These are phyloP conservation scores for Pichia eremophila DNA, from an alignment of 805 yeast genomes.

Conservation along the genomic window DNA sequence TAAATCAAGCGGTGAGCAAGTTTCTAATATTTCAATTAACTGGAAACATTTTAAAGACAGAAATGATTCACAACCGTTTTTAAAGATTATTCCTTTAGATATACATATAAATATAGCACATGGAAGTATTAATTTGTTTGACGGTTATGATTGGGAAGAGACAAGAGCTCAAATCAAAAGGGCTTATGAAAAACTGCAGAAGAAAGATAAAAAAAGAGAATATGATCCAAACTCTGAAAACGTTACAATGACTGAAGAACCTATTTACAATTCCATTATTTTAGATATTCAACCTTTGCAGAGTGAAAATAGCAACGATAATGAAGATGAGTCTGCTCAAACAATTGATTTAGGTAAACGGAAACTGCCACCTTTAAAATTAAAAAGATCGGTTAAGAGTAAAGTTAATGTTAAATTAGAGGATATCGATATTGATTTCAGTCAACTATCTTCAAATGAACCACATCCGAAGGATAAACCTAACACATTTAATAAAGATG, in stretches of 20 bases:
- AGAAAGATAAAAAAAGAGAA: conserved; percentile 24
- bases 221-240: background rate
- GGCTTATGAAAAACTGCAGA: conserved; percentile 54
- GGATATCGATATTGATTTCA: conserved; percentile 41
- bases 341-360: conserved; percentile 26
- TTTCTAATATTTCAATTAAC: background rate
- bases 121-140: conserved; percentile 47
- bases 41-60: background rate
- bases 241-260: background rate
- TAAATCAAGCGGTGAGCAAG: background rate
- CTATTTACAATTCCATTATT: conserved; percentile 66
- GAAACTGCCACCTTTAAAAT: conserved; percentile 34
- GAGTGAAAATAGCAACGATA: background rate
- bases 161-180: conserved; percentile 59
- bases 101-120: conserved; percentile 30
- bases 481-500: conserved; percentile 19
- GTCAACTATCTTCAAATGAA: conserved; percentile 33
- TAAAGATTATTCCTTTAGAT: conserved; percentile 20
- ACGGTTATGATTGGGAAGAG: conserved; percentile 88
- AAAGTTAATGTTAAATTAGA: conserved; percentile 49
- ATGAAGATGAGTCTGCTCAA: background rate
- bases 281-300: conserved; percentile 26
- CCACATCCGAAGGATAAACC: conserved; percentile 23
- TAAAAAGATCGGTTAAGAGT: conserved; percentile 56
- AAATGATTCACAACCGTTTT: background rate